Evolutionary conservation across 768 basidiomycete genomes (phyloP).

Genomic region (Ramaria sp.): DNA sequence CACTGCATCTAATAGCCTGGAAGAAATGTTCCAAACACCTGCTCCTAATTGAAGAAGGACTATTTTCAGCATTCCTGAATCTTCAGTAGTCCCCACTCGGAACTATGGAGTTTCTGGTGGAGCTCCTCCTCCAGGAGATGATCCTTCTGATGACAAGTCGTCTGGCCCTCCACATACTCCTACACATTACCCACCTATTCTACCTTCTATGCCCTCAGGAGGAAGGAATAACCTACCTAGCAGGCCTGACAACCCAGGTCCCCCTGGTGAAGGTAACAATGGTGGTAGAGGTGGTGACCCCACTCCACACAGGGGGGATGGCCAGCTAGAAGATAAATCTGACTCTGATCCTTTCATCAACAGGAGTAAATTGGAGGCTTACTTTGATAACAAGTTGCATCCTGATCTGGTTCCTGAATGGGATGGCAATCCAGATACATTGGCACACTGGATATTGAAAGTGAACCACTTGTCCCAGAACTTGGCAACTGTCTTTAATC

Average conservation of each 20-base stretch:
- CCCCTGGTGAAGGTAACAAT: not conserved
- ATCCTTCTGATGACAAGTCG: no score
- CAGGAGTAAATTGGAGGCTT: constrained; percentile 9
- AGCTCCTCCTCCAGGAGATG: no score
- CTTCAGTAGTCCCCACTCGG: no score
- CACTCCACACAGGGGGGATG: not conserved
- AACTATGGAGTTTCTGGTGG: no score
- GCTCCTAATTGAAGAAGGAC: no score
- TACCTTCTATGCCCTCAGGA: no score
- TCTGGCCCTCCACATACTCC: no score
- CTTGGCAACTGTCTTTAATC: constrained; percentile 14
- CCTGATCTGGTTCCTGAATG: constrained; percentile 22
- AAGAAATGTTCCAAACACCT: no score
- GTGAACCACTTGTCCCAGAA: constrained; percentile 17
- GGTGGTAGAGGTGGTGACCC: not conserved
- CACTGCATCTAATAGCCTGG: no score
- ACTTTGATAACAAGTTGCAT: constrained; percentile 25
- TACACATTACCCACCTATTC: no score
- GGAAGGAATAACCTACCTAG: no score
- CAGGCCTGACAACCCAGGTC: not conserved
- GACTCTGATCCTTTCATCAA: not conserved
- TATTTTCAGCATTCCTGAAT: no score
- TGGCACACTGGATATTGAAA: constrained; percentile 21
- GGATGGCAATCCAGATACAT: constrained; percentile 22
- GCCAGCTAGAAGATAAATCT: not conserved